Conservation (phyloP, 176 grass and related monocot genomes). For the Aegilops umbellulata region DNA sequence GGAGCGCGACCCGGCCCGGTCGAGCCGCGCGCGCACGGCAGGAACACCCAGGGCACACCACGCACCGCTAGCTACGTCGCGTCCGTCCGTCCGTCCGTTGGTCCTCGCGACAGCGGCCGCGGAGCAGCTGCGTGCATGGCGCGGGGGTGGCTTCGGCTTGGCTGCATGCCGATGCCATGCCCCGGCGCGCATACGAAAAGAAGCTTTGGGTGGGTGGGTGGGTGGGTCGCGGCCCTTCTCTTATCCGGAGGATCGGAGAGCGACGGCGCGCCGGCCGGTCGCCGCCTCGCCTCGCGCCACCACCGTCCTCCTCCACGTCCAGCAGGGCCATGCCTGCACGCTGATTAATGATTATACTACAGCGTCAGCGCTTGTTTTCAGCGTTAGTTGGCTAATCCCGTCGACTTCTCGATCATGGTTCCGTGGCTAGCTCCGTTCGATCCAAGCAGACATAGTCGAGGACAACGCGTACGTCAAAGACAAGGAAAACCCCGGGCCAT, state of each 20-base stretch:
- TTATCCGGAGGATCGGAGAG: conserved; percentile 20
- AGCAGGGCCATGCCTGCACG: background rate
- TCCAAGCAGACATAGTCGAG: background rate
- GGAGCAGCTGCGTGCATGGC: background rate
- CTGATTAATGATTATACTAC: too few relatives aligned
- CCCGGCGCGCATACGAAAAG: background rate
- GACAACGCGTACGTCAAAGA: background rate
- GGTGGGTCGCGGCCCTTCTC: background rate
- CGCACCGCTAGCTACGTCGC: background rate
- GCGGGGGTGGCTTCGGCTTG: background rate
- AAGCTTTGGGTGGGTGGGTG: background rate
- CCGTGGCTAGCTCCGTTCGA: too few relatives aligned
- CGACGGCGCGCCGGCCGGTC: conserved; percentile 34
- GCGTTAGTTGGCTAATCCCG: background rate
- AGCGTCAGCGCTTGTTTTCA: too few relatives aligned
- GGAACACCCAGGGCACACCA: background rate
- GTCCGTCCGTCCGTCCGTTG: background rate
- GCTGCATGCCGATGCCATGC: too few relatives aligned
- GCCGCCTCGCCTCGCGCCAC: background rate
- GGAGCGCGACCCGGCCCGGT: background rate
- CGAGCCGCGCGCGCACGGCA: background rate
- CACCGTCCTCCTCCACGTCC: background rate
- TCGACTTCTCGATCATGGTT: too few relatives aligned
- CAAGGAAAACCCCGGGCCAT: background rate
- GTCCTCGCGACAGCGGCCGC: conserved; percentile 11